Evolutionary conservation across 1,284 basidiomycete species (phyloP), one percentile per base, ranked within the genome.

Genomic region (Thecaphora thlaspeos): DNA sequence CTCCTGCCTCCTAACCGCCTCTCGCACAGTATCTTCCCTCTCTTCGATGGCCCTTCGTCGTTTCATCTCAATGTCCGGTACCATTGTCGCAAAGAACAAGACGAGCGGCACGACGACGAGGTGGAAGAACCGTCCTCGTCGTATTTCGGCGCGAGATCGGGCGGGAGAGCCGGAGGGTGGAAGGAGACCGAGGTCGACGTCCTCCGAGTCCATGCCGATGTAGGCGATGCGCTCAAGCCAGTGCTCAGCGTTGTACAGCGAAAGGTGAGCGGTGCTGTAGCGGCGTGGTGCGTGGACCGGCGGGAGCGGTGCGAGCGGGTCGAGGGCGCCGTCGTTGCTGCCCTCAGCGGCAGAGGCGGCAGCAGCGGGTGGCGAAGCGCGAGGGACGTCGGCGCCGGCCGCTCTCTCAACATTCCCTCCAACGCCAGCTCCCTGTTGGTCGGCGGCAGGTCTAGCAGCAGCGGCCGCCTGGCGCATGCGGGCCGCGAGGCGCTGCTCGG

Each of bases 31-130:
- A 1, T 56, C 23, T 24, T 65, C 69, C 3, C 69, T 37, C 28
- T 62, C 60, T 28, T 70, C 67, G 34, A 71, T 63, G 2, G 69
- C 69, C 1, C 48, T 38, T 36, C 63, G 57, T 11, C 69, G 28
- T 5, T 57, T 46, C 41, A 61, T 54, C 38, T 71, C 69, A 4
- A 71, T 62, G 23, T 63, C 56, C 4, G 69, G 69, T 30, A 62
- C 41, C 55, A 70, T 55, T 4, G 64, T 71, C 12, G 54, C 47
- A 3, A 68, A 18, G 34, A 70, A 64, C 8, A 71, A 51, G 14
- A 70, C 22, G 10, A 50, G 2, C 2, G 68, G 64, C 3, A 71
- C 19, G 4, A 71, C 21, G 41, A 41, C 19, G 41, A 2, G 37
- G 18, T 38, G 37, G 17, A 38, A 38, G 9, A 38, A 8, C 9